These are phyloP conservation scores for Colletotrichum simmondsii DNA, from an alignment of 2,329 filamentous ascomycete species.

Conservation along the genomic window DNA sequence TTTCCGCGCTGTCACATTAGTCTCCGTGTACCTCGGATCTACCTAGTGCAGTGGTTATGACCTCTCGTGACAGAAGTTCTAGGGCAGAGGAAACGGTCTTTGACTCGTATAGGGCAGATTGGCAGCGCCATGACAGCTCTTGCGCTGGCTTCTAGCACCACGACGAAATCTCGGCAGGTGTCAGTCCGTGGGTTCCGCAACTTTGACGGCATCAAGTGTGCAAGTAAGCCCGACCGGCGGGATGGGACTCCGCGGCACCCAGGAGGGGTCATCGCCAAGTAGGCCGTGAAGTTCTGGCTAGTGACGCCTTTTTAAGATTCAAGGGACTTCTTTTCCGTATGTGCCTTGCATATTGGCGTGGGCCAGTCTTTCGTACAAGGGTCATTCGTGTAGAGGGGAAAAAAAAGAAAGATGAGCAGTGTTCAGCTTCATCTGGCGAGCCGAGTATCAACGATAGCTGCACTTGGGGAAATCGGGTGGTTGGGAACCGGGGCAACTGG, in stretches of 20 bases:
- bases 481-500: slow-evolving; percentile 12
- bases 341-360: slow-evolving; percentile 18
- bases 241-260: not conserved
- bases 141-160: not conserved
- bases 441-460: not conserved
- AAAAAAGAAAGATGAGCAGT: not conserved
- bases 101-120: not conserved
- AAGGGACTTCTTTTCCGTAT: not conserved
- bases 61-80: not conserved
- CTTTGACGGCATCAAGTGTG: slow-evolving; percentile 2
- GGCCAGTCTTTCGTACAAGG: not conserved
- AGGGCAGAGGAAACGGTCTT: not conserved
- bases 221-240: slow-evolving; percentile 3
- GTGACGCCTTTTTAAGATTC: not conserved
- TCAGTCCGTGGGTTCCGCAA: slow-evolving; percentile 17
- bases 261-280: not conserved
- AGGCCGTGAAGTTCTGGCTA: slow-evolving; percentile 20
- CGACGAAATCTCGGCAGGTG: not conserved
- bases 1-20: slow-evolving; percentile 4
- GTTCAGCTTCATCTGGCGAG: slow-evolving; percentile 1
- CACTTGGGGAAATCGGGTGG: slow-evolving; percentile 20
- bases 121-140: not conserved
- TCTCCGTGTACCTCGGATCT: not conserved
- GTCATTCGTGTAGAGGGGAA: not conserved
- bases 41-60: not conserved